Evolutionary conservation across 805 yeast species (phyloP).

Genomic region (Myxozyma neotropica): DNA sequence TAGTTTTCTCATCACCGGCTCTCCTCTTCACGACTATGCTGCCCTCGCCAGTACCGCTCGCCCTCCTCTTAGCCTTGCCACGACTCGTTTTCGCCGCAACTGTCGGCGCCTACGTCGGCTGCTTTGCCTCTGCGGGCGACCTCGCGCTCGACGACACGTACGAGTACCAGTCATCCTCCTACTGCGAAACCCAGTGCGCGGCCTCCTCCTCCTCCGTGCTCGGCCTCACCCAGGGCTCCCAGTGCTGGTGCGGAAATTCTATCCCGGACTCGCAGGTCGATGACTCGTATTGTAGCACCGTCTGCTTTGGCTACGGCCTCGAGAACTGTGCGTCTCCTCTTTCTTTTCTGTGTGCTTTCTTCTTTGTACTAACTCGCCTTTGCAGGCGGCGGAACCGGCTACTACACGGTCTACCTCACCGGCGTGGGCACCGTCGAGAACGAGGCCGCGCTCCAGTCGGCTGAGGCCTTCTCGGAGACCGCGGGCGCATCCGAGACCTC

Average conservation of each 20-base stretch:
- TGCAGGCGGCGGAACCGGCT: conserved; percentile 50
- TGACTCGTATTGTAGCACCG: conserved; percentile 46
- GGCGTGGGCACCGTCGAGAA: conserved; percentile 30
- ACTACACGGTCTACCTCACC: conserved; percentile 42
- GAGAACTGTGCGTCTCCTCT: conserved; percentile 55
- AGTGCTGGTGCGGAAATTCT: conserved; percentile 69
- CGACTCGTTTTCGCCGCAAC: conserved; percentile 3
- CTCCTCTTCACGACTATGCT: too few relatives aligned
- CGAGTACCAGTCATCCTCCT: conserved; percentile 60
- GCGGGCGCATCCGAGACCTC: conserved; percentile 36
- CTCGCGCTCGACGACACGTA: conserved; percentile 52
- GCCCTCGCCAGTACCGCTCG: too few relatives aligned
- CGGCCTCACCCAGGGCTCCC: conserved; percentile 54
- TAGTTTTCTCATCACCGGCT: not conserved
- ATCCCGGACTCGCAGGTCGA: conserved; percentile 41
- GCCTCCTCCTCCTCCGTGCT: conserved; percentile 49
- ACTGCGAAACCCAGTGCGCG: conserved; percentile 58
- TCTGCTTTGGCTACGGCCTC: conserved; percentile 64
- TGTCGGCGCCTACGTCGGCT: conserved; percentile 41
- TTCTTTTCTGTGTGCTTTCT: not conserved
- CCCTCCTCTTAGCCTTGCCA: not conserved
- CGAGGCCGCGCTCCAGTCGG: conserved; percentile 20
- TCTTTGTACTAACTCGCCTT: not conserved
- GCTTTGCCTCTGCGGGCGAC: conserved; percentile 45
- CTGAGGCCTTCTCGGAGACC: conserved; percentile 21